Evolutionary conservation across 208 protist species (phyloP).

Genomic region (Leishmania braziliensis): DNA sequence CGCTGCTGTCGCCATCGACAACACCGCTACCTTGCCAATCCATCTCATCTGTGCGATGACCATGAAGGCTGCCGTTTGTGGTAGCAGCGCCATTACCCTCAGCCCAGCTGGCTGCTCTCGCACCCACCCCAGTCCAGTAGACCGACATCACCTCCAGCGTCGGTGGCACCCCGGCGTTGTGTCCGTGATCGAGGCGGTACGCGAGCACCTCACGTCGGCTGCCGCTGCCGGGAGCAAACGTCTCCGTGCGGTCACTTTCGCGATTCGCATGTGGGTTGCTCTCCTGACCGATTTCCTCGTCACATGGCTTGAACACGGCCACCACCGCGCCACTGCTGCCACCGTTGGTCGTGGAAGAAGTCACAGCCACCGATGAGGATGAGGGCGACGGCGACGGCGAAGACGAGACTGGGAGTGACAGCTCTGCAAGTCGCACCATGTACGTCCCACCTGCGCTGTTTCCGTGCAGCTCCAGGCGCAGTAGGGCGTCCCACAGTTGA

Average conservation of each 20-base stretch:
- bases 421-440: conserved; percentile 43
- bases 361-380: not conserved
- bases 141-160: conserved; percentile 53
- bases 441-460: conserved; percentile 75
- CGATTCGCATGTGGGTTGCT: conserved; percentile 61
- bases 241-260: conserved; percentile 40
- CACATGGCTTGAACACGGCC: conserved; percentile 70
- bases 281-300: conserved; percentile 63
- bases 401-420: not conserved
- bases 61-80: not conserved
- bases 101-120: not conserved
- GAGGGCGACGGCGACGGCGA: too few species aligned
- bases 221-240: conserved; percentile 65
- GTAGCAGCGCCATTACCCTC: not conserved
- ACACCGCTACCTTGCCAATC: not conserved
- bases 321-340: conserved; percentile 9
- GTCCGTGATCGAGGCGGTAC: conserved; percentile 63
- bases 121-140: not conserved
- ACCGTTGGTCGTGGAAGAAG: not conserved
- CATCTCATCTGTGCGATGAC: not conserved
- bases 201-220: conserved; percentile 71
- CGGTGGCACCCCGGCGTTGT: conserved; percentile 65
- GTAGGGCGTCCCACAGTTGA: conserved; percentile 18
- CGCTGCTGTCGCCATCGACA: not conserved
- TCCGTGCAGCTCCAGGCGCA: conserved; percentile 43